Evolutionary conservation across 2,329 filamentous ascomycete genomes (phyloP).

Genomic region (Aspergillus proliferans): DNA sequence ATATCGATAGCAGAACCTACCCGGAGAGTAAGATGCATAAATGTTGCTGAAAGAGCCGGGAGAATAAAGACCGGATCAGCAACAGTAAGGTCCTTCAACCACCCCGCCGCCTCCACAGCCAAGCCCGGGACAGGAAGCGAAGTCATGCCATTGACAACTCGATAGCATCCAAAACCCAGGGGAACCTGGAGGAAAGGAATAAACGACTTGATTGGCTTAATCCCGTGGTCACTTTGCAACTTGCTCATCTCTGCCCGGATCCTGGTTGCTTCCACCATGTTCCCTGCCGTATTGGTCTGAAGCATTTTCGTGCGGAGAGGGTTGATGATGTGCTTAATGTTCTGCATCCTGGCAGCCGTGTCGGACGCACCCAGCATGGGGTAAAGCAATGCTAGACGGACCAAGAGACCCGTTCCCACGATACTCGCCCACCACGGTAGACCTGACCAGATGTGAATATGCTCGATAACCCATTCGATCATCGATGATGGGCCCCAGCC

Average conservation of each 20-base stretch:
- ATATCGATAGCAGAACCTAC: conserved; percentile 37
- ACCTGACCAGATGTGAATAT: conserved; percentile 68
- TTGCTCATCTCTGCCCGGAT: conserved; percentile 43
- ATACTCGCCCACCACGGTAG: conserved; percentile 81
- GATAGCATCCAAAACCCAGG: conserved; percentile 74
- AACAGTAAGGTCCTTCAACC: conserved; percentile 72
- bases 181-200: conserved; percentile 59
- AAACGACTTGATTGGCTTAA: conserved; percentile 47
- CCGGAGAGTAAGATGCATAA: conserved; percentile 55
- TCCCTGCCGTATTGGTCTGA: conserved; percentile 33
- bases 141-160: conserved; percentile 67
- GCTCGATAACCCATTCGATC: conserved; percentile 73
- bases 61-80: conserved; percentile 73
- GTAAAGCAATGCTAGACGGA: conserved; percentile 62
- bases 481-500: conserved; percentile 71
- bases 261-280: conserved; percentile 45
- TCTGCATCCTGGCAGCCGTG: conserved; percentile 55
- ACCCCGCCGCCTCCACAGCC: conserved; percentile 62
- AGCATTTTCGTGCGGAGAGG: conserved; percentile 55
- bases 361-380: conserved; percentile 59
- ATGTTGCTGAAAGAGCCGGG: conserved; percentile 54
- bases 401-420: conserved; percentile 54
- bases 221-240: conserved; percentile 51
- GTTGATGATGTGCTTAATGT: conserved; percentile 52
- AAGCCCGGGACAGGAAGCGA: conserved; percentile 74